These are phyloP conservation scores for Prunus davidiana DNA, from an alignment of 306 rosid genomes.

Conservation along the genomic window DNA sequence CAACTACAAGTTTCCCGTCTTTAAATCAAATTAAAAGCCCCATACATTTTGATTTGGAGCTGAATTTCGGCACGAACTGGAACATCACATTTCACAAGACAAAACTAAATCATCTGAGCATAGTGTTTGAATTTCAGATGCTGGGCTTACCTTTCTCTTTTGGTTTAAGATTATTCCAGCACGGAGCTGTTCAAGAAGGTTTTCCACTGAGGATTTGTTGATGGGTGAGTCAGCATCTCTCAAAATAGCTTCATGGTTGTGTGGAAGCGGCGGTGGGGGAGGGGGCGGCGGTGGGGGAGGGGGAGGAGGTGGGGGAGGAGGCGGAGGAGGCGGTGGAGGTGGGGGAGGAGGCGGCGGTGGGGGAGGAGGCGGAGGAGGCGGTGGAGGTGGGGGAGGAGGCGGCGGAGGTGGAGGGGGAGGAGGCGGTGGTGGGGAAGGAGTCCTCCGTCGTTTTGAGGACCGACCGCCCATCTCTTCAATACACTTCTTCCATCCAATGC, in stretches of 20 bases:
- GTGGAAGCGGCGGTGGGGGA: background rate
- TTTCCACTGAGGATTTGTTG: constrained; percentile 18
- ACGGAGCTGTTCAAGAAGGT: constrained; percentile 18
- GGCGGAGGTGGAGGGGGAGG: no score
- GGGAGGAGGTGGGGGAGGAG: no score
- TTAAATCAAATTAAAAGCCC: no score
- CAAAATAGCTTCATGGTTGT: constrained; percentile 17
- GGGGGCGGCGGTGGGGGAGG: no score
- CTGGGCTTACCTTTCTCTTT: constrained; percentile 24
- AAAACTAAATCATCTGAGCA: no score
- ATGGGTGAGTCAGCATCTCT: constrained; percentile 29
- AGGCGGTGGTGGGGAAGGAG: no score
- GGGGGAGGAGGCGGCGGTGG: no score
- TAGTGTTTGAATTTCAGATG: background rate
- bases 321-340: no score
- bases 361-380: no score
- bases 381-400: no score
- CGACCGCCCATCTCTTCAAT: constrained; percentile 26
- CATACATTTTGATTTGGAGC: background rate
- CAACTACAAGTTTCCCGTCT: no score
- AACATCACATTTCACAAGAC: background rate
- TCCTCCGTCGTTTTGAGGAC: no score
- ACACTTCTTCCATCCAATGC: background rate
- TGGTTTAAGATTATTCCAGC: constrained; percentile 33
- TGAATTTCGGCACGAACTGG: background rate